Evolutionary conservation across 2,329 filamentous ascomycete species (phyloP), one percentile per base, ranked within the genome.

Genomic region (Sordariomycetes sp.): DNA sequence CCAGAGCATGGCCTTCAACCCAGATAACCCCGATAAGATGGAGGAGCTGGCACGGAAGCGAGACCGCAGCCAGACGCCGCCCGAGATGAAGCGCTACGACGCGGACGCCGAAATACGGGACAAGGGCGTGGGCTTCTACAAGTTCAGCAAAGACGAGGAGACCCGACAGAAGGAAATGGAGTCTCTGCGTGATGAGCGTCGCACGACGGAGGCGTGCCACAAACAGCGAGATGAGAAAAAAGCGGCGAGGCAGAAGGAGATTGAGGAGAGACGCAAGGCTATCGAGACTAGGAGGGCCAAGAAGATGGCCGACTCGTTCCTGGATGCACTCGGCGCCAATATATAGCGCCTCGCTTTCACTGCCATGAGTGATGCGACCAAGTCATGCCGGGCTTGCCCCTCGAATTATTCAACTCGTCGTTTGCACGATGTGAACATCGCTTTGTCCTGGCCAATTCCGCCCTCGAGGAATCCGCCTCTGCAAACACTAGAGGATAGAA

Each of bases 121-220:
- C 52, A 92, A 94, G 64, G 94, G 94, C 3, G 89, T 88, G 0
- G 94, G 89, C 0, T 99, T 97, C 72, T 96, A 90, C 73, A 84
- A 87, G 58, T 97, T 99, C 67, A 89, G 86, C 59, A 81, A 80
- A 62, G 87, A 95, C 68, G 84, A 86, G 65, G 83, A 80, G 62
- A 75, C 76, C 61, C 76, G 85, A 66, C 70, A 71, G 64, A 64
- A 65, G 54, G 89, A 97, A 76, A 96, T 97, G 89, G 77, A 81
- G 62, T 79, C 77, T 52, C 73, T 96, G 57, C 79, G 82, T 61
- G 75, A 77, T 63, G 84, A 90, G 68, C 76, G 88, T 59, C 71
- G 75, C 60, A 80, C 82, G 65, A 94, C 89, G 55, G 86, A 90
- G 69, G 73, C 75, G 57, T 78, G 79, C 63, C 75, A 87, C 59